Base-by-base conservation (phyloP, 805 yeast genomes). In the Ogataea parapolymorpha region DNA sequence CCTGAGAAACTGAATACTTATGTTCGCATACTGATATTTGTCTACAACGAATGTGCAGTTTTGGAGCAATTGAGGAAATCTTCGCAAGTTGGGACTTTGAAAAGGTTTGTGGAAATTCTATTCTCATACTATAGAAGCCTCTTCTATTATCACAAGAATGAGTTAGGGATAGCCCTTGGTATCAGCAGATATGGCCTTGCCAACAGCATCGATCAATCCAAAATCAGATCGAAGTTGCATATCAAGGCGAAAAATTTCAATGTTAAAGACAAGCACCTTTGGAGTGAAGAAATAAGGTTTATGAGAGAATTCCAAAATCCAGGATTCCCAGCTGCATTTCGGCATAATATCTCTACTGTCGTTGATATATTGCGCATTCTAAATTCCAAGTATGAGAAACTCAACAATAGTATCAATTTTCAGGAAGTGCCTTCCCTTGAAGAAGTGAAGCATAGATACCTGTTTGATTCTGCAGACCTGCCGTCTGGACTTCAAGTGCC, bases 401-500 rank as follows among this genome's bases (percentile, higher is more conserved):
- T 46, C 24, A 59, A 59, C 42, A 42, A 53, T 27, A 50, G 32
- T 23, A 10, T 58, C 10, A 36, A 35, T 5, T 55, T 58, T 38
- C 56, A 57, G 15, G 35, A 41, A 12, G 48, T 51, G 4, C 15
- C 39, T 10, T 14, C 51, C 6, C 31, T 36, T 10, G 36, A 41
- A 5, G 55, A 51, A 12, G 43, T 57, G 26, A 33, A 44, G 26
- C 26, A 17, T 1, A 22, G 37, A 8, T 50, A 49, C 22, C 40
- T 56, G 9, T 58, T 59, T 32, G 34, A 42, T 5, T 47, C 55
- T 0, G 45, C 41, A 16, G 44, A 49, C 23, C 46, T 59, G 7
- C 62, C 63, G 0, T 43, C 34, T 15, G 62, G 62, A 1, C 20
- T 55, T 17, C 57, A 56, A 23, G 56, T 58, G 3, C 62, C 63